Evolutionary conservation across 495 filamentous ascomycete genomes (phyloP).

Genomic region (Neurospora sp.): DNA sequence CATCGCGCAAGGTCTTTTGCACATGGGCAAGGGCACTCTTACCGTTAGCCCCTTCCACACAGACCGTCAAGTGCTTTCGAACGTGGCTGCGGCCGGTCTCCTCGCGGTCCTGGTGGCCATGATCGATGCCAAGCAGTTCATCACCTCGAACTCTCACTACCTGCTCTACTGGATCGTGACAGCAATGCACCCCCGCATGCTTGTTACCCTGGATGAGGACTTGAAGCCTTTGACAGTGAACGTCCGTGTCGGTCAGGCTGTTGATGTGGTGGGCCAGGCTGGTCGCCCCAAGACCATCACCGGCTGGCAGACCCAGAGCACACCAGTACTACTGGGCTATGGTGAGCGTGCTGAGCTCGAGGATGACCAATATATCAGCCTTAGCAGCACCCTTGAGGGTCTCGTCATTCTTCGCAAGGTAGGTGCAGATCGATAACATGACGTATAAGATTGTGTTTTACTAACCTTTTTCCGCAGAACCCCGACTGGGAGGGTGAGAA

Average conservation of each 20-base stretch:
- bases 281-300: slow-evolving; percentile 98
- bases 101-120: slow-evolving; percentile 83
- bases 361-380: slow-evolving; percentile 90
- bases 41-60: slow-evolving; percentile 96
- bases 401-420: slow-evolving; percentile 96
- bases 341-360: slow-evolving; percentile 95
- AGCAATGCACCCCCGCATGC: slow-evolving; percentile 94
- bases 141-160: slow-evolving; percentile 82
- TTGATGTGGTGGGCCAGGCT: slow-evolving; percentile 95
- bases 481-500: slow-evolving; percentile 38
- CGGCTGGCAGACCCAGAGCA: slow-evolving; percentile 98
- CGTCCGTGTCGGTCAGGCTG: slow-evolving; percentile 92
- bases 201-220: slow-evolving; percentile 91
- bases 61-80: slow-evolving; percentile 87
- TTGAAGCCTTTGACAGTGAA: slow-evolving; percentile 91
- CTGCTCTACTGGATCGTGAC: slow-evolving; percentile 95
- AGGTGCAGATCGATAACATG: slow-evolving; percentile 13
- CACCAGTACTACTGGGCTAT: slow-evolving; percentile 83
- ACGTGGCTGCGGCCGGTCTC: slow-evolving; percentile 81
- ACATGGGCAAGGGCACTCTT: slow-evolving; percentile 98
- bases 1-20: slow-evolving; percentile 91
- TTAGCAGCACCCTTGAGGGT: slow-evolving; percentile 86
- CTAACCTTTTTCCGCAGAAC: slow-evolving; percentile 28
- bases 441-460: neutral
- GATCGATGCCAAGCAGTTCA: slow-evolving; percentile 91